These are phyloP conservation scores for Tulasnella sp. DNA, from an alignment of 768 basidiomycete species.

Conservation along the genomic window DNA sequence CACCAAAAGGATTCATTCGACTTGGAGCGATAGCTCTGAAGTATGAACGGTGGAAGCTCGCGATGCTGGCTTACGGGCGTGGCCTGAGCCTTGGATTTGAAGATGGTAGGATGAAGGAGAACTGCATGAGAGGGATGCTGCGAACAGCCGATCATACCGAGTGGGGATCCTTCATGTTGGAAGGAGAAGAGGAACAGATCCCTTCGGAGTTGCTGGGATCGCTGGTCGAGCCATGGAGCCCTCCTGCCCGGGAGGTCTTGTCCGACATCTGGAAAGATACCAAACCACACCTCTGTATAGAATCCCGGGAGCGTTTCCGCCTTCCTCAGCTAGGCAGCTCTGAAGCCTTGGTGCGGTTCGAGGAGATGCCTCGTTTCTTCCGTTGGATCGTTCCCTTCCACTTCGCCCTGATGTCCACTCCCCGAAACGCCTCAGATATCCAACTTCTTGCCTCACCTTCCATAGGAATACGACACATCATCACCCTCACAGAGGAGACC, in stretches of 20 bases:
- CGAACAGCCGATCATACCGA: slow-evolving; percentile 44
- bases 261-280: slow-evolving; percentile 22
- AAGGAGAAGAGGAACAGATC: slow-evolving; percentile 39
- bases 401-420: slow-evolving; percentile 55
- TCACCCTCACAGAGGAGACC: slow-evolving; percentile 53
- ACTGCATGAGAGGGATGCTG: slow-evolving; percentile 42
- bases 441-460: slow-evolving; percentile 37
- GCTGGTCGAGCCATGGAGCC: slow-evolving; percentile 39
- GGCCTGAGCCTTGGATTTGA: slow-evolving; percentile 35
- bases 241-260: slow-evolving; percentile 29
- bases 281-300: neutral
- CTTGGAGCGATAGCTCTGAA: slow-evolving; percentile 41
- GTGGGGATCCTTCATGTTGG: slow-evolving; percentile 43
- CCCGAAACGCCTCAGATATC: slow-evolving; percentile 45
- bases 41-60: slow-evolving; percentile 37
- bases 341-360: neutral
- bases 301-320: neutral
- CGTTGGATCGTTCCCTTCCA: slow-evolving; percentile 55
- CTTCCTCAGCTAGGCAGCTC: neutral
- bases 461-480: slow-evolving; percentile 50
- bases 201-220: slow-evolving; percentile 30
- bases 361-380: slow-evolving; percentile 47
- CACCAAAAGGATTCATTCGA: slow-evolving; percentile 44
- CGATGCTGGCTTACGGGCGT: slow-evolving; percentile 50
- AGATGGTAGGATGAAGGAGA: slow-evolving; percentile 34